Evolutionary conservation across 225 moss, liverwort and hornwort species (phyloP), one percentile per base, ranked within the genome.

Genomic region (Polytrichum commune): DNA sequence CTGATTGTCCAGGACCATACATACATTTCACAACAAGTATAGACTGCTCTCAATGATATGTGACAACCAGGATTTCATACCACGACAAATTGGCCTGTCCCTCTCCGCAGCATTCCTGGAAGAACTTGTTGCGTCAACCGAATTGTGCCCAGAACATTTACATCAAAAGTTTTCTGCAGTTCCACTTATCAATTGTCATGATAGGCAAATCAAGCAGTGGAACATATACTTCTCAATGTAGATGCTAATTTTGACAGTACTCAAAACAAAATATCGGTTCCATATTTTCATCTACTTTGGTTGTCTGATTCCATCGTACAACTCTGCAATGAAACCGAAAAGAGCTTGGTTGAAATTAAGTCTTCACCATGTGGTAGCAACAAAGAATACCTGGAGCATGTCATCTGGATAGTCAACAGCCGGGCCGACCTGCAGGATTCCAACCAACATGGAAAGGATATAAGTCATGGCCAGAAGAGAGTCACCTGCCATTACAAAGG

Each of bases 141-240:
- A 66, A 95, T 92, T 0, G 82, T 81, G 55, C 92, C 90, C 66
- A 92, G 60, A 16, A 88, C 83, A 62, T 95, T 95, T 68, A 95
- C 87, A 7, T 84, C 80, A 72, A 95, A 91, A 6, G 81, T 85
- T 19, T 29, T 75, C 83, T 83, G 75, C 74, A 74, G 19, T 67
- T 65, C 53, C 62, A 27, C 46, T 5, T 63, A 27, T 24, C 62
- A 63, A 23, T 22, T 24, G 24, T 60, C 24, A 60, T 20, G 3
- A 46, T 0, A 46, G 10, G 46, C 38, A 46, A 13, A 46, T 46
- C 46, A 46, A 46, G 13, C 46, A 46, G 13, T 16, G 46, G 46
- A 46, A 46, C 46, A 7, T 13, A 46, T 4, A 16, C 46, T 46
- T 46, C 3, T 46, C 46, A 46, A 46, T 24, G 22, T 60, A 20